Percentiles rank a stretch among this genome's conserved stretches.
These are phyloP conservation scores for Kregervanrija delftensis DNA, from an alignment of 805 yeast genomes.

Conservation along the genomic window DNA sequence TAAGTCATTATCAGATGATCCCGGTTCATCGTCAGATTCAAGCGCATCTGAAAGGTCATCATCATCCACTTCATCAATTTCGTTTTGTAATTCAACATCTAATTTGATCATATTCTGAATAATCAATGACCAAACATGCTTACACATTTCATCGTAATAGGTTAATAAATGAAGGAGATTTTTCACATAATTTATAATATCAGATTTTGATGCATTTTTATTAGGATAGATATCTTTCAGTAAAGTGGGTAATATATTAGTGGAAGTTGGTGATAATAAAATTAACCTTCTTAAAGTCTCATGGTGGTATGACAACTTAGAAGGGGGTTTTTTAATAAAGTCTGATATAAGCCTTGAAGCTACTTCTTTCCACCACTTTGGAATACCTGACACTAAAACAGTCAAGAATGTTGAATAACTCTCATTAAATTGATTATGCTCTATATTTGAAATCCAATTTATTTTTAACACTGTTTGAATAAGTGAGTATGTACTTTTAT, in stretches of 20 bases:
- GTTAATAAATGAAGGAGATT: conserved; percentile 54
- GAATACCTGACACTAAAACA: conserved; percentile 76
- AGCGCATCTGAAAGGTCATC: conserved; percentile 49
- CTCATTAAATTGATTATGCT: conserved; percentile 32
- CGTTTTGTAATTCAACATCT: conserved; percentile 89
- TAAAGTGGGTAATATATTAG: conserved; percentile 52
- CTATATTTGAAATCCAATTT: conserved; percentile 51
- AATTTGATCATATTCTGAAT: conserved; percentile 76
- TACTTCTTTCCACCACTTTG: conserved; percentile 88
- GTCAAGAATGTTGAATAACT: conserved; percentile 65
- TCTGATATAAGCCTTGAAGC: conserved; percentile 59
- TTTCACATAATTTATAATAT: conserved; percentile 53
- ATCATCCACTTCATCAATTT: conserved; percentile 77
- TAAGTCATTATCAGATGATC: conserved; percentile 13
- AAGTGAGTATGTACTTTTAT: conserved; percentile 42
- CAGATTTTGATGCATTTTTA: conserved; percentile 52
- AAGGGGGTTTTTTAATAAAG: conserved; percentile 32
- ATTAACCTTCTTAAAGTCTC: conserved; percentile 56
- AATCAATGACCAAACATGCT: conserved; percentile 71
- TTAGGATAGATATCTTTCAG: conserved; percentile 69
- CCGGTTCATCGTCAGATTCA: conserved; percentile 23
- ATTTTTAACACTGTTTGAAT: conserved; percentile 57
- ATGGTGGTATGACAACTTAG: conserved; percentile 44
- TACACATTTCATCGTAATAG: conserved; percentile 72
- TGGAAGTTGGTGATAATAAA: conserved; percentile 74